Evolutionary conservation across 2,329 filamentous ascomycete species (phyloP).

Genomic region (Paecilomyces variotii): DNA sequence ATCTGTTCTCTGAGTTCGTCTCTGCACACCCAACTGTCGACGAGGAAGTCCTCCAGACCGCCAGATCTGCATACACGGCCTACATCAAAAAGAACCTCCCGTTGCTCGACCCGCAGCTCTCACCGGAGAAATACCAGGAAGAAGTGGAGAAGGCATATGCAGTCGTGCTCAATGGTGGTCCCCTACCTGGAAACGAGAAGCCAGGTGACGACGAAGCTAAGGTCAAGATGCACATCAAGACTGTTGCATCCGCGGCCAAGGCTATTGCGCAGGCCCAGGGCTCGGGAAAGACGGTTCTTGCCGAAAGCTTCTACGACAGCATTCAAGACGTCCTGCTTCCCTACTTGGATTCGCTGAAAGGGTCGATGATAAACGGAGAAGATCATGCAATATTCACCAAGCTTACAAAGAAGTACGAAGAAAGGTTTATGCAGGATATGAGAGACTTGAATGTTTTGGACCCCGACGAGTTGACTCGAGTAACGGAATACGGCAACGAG

Average conservation of each 20-base stretch:
- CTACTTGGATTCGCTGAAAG: constrained; percentile 63
- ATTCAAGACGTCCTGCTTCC: constrained; percentile 66
- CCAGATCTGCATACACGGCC: constrained; percentile 44
- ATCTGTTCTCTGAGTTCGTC: constrained; percentile 65
- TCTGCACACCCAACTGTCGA: constrained; percentile 38
- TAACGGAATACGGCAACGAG: constrained; percentile 86
- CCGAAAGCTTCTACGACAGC: constrained; percentile 47
- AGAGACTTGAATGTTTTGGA: constrained; percentile 72
- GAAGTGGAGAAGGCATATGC: constrained; percentile 46
- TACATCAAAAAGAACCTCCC: constrained; percentile 63
- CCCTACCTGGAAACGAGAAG: constrained; percentile 44
- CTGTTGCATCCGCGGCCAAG: constrained; percentile 46
- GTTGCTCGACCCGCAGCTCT: constrained; percentile 37
- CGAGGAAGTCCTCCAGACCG: constrained; percentile 41
- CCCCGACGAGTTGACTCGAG: constrained; percentile 74
- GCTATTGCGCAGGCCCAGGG: constrained; percentile 36
- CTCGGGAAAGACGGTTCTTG: constrained; percentile 15
- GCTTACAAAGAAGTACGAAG: constrained; percentile 77
- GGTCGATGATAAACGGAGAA: constrained; percentile 48
- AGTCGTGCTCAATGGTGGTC: constrained; percentile 47
- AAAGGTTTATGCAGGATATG: constrained; percentile 85
- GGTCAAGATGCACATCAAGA: constrained; percentile 79
- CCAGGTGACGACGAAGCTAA: constrained; percentile 76
- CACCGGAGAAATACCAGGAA: constrained; percentile 40
- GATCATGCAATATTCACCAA: constrained; percentile 76